Base-by-base conservation (phyloP, 2,329 filamentous ascomycete genomes). In the Venturia aucupariae region DNA sequence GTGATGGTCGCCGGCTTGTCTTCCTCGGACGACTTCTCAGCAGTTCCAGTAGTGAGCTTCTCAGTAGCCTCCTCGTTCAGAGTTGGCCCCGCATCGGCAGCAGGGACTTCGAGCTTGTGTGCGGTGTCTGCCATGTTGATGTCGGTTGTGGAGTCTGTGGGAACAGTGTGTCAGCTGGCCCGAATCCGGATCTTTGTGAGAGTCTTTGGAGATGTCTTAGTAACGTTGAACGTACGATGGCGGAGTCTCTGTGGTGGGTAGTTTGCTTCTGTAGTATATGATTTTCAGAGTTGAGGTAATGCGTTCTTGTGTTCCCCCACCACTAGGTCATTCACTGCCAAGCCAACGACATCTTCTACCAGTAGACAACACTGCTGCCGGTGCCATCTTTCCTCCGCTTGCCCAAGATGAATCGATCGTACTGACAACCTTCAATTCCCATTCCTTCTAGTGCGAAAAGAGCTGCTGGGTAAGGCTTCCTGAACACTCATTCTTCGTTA, bases 11-110 rank as follows among this genome's bases (percentile, higher is more conserved):
- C 62, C n/a, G 62, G 79, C 81, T 84, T 84, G 71, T 81, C 78
- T 71, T 84, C 82, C 70, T 57, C 55, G 51, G 70, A 60, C 22
- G 38, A 7, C 51, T 57, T 67, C 64, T 75, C 73, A 27, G 72
- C 70, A 60, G 72, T 71, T 67, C 73, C 75, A 61, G 75, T 75
- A 19, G 78, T 77, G 62, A 77, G 75, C 71, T 76, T 75, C 66
- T 75, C 73, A 22, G 77, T 79, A 73, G 79, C 77, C 65, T 76
- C 75, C 68, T 76, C 70, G 27, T 72, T 74, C 48, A 78, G 71
- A 68, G 22, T 42, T 24, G 59, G 59, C 39, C 39, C 38, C 39
- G 59, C 59, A 61, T 61, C 59, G 35, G 59, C 38, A 41, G 59
- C 42, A 38, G 75, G 71, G 69, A 75, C 74, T 70, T 77, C 75